A percentile compares a stretch with the other conserved stretches of the same genome.
phyloP scores from a whole-genome alignment of 768 basidiomycete species.

The Asterophora lycoperdoides region DNA sequence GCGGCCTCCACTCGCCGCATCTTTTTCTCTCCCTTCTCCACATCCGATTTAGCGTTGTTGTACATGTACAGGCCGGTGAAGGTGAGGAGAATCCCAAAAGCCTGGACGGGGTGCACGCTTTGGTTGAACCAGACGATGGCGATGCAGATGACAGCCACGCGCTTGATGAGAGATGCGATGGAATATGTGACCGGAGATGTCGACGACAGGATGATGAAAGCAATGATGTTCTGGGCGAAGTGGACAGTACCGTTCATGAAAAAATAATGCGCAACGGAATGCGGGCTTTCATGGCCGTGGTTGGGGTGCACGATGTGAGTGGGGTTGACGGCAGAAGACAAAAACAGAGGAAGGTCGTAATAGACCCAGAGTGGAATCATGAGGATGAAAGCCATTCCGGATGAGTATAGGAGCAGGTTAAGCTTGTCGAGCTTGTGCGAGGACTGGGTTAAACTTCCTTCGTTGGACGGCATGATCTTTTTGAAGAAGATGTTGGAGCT shows the following conservation, averaged over 20 bases:
- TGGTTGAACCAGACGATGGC: constrained; percentile 97
- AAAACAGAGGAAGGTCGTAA: constrained; percentile 72
- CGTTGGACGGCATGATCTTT: constrained; percentile 84
- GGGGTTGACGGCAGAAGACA: constrained; percentile 40
- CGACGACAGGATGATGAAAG: constrained; percentile 92
- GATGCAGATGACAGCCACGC: constrained; percentile 96
- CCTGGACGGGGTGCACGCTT: constrained; percentile 78
- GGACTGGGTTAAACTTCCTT: constrained; percentile 34
- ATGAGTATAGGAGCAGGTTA: constrained; percentile 92
- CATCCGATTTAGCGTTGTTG: constrained; percentile 89
- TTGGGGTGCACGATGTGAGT: constrained; percentile 41
- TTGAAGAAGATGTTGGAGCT: constrained; percentile 99
- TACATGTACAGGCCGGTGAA: constrained; percentile 94
- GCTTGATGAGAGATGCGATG: constrained; percentile 96
- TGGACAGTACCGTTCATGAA: constrained; percentile 94
- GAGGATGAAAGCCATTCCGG: constrained; percentile 86
- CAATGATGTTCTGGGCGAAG: constrained; percentile 96
- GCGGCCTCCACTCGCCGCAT: constrained; percentile 73
- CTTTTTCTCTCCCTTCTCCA: constrained; percentile 89
- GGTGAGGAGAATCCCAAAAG: constrained; percentile 84
- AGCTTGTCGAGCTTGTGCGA: constrained; percentile 92
- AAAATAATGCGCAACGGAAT: constrained; percentile 76
- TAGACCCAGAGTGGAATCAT: constrained; percentile 97
- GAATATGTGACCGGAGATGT: constrained; percentile 99
- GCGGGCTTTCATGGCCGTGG: constrained; percentile 44